These are phyloP conservation scores for Aulographum hederae DNA, from an alignment of 2,329 filamentous ascomycete genomes.

Conservation along the genomic window DNA sequence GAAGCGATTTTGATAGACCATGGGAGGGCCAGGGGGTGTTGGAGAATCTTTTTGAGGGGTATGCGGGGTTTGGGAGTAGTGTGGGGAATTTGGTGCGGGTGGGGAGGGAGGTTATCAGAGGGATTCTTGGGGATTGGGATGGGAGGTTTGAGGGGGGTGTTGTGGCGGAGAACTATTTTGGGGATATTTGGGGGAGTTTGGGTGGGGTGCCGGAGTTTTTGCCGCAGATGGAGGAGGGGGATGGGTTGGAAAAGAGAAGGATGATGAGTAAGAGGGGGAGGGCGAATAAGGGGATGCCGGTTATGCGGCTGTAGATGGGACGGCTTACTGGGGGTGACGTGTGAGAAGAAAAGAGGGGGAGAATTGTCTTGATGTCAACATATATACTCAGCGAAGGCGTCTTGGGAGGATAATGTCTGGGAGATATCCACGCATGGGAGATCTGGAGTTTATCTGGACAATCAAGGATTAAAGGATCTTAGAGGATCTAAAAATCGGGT, in stretches of 20 bases:
- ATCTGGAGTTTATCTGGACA: too few species aligned
- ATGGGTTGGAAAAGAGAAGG: neutral
- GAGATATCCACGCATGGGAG: too few species aligned
- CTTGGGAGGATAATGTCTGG: too few species aligned
- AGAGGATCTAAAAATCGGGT: too few species aligned
- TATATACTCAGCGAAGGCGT: too few species aligned
- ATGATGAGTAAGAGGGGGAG: neutral
- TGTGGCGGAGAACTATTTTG: constrained; percentile 44
- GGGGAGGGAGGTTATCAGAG: constrained; percentile 45
- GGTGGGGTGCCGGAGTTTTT: constrained; percentile 5
- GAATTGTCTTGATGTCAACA: too few species aligned
- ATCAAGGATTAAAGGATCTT: too few species aligned
- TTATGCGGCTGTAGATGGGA: too few species aligned
- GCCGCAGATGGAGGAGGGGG: neutral
- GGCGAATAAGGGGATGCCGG: too few species aligned
- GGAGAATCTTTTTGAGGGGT: constrained; percentile 38
- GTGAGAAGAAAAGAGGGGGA: too few species aligned
- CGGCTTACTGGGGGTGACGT: too few species aligned
- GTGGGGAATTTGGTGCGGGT: constrained; percentile 48
- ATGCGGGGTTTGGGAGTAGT: constrained; percentile 46
- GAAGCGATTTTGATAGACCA: constrained; percentile 53
- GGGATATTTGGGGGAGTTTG: constrained; percentile 32
- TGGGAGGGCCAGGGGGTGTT: constrained; percentile 36
- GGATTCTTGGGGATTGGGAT: constrained; percentile 44
- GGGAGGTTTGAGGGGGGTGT: constrained; percentile 39